Evolutionary conservation across 139 green algal species (phyloP).

Genomic region (Spirogloea muscicola): DNA sequence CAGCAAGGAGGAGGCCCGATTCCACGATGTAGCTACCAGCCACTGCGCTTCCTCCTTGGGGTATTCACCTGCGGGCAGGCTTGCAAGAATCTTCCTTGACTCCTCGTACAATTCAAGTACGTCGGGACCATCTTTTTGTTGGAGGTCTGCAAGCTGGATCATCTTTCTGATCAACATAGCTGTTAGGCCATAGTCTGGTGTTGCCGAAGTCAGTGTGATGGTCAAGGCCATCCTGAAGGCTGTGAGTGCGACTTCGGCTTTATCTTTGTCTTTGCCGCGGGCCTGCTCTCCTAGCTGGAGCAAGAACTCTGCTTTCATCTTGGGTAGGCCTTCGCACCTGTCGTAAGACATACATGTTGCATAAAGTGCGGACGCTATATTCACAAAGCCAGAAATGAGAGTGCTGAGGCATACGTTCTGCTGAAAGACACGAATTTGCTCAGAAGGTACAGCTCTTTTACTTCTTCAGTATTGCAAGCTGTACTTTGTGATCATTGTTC

Average conservation of each 20-base stretch:
- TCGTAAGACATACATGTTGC: too few relatives aligned
- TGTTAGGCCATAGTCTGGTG: conserved; percentile 13
- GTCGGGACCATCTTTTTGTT: neutral
- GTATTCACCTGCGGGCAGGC: conserved; percentile 14
- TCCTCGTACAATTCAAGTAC: conserved; percentile 23
- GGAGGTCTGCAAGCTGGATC: conserved; percentile 16
- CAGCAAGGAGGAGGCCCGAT: conserved; percentile 4
- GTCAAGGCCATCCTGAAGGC: conserved; percentile 10
- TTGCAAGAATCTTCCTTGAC: conserved; percentile 11
- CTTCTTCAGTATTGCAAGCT: conserved; percentile 17
- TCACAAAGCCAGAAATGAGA: too few relatives aligned
- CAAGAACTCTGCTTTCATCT: conserved; percentile 29
- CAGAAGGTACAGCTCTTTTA: conserved; percentile 17
- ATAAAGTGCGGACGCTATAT: too few relatives aligned
- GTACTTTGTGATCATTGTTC: conserved; percentile 7
- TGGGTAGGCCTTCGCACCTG: too few relatives aligned
- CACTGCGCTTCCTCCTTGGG: conserved; percentile 25
- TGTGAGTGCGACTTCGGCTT: conserved; percentile 6
- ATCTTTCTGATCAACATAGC: conserved; percentile 13
- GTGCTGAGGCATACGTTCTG: too few relatives aligned
- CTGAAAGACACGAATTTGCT: too few relatives aligned
- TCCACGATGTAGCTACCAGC: conserved; percentile 26
- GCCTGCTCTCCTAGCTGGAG: conserved; percentile 12
- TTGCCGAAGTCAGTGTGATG: neutral
- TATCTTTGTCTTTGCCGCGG: neutral